phyloP scores from a whole-genome alignment of 495 filamentous ascomycete species.

The Xylona heveae region DNA sequence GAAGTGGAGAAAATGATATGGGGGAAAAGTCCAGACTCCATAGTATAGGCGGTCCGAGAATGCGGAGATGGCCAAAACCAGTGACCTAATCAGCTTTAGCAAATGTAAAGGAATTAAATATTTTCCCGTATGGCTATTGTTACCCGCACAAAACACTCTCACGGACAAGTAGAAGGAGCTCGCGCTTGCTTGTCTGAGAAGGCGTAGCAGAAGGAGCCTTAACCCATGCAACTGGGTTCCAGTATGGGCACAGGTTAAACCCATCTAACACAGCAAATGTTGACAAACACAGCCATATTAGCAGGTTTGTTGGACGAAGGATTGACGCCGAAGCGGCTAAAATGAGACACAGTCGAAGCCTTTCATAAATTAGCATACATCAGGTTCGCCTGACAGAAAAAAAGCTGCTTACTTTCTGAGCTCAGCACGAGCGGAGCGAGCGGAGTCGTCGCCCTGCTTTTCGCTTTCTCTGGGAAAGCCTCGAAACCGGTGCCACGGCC shows the following conservation, averaged over 20 bases:
- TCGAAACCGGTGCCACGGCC: conserved; percentile 57
- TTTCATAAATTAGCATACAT: conserved; percentile 10
- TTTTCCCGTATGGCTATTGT: conserved; percentile 5
- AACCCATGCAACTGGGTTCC: no score
- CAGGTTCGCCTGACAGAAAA: background rate
- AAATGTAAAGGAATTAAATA: background rate
- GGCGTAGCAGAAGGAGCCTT: no score
- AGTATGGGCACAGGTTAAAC: no score
- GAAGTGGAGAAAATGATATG: conserved; percentile 74
- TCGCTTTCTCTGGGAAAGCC: conserved; percentile 2
- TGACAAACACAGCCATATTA: conserved; percentile 67
- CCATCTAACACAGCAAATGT: no score
- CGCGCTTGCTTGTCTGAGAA: conserved; percentile 19
- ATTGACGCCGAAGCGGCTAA: conserved; percentile 70
- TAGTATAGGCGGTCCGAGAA: conserved; percentile 69
- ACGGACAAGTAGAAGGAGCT: conserved; percentile 31
- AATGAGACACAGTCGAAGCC: conserved; percentile 44
- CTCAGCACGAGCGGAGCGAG: background rate
- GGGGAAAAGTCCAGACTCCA: conserved; percentile 73
- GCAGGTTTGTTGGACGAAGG: conserved; percentile 70
- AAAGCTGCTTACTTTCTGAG: background rate
- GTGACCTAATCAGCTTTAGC: conserved; percentile 18
- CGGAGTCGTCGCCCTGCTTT: conserved; percentile 2
- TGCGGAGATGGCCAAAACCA: conserved; percentile 37
- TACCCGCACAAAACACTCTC: conserved; percentile 50